Base-by-base conservation (phyloP, 768 basidiomycete genomes). In the Amanita phalloides region DNA sequence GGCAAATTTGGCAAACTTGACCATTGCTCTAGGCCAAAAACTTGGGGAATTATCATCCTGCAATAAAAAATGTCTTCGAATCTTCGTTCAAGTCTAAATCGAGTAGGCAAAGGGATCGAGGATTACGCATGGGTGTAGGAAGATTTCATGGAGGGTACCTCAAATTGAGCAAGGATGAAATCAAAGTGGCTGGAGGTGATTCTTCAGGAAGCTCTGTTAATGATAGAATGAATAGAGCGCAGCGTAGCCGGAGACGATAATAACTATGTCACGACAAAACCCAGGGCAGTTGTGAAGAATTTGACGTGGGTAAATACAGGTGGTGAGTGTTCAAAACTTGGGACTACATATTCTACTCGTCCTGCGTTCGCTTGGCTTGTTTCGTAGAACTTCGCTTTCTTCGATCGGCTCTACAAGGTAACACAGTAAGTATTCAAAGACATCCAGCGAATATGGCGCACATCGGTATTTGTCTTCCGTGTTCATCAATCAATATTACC, bases 1-100 rank as follows among this genome's bases (percentile, higher is more conserved):
- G 46, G 3, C 30, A 46, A 21, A 17, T n/a, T 32, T 51, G 38
- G 44, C 35, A 13, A 17, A 26, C 7, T 53, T n/a, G 30, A 52
- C 33, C 37, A 14, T 33, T 37, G 30, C 28, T 26, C 33, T 50
- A 92, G 90, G 87, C 88, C 4, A 92, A 90, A 66, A 77, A 86
- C 56, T 55, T 87, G 55, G 90, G 90, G 14, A 91, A 90, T 63
- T 92, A 90, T 62, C 88, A 92, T 58, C 88, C 86, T 36, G 71
- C 74, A 3, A 68, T 91, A 50, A 92, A 90, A 64, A 79, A 75
- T 53, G 56, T 84, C 6, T 88, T 82, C 59, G 77, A 77, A 49
- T 54, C 59, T 17, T 60, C 64, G 17, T 60, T 66, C 17, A 66
- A 60, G 41, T 14, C 51, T 23, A 52, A 52, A 37, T 1, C 41